These are phyloP conservation scores for Aspergillus homomorphus DNA, from an alignment of 495 filamentous ascomycete species.

Conservation along the genomic window DNA sequence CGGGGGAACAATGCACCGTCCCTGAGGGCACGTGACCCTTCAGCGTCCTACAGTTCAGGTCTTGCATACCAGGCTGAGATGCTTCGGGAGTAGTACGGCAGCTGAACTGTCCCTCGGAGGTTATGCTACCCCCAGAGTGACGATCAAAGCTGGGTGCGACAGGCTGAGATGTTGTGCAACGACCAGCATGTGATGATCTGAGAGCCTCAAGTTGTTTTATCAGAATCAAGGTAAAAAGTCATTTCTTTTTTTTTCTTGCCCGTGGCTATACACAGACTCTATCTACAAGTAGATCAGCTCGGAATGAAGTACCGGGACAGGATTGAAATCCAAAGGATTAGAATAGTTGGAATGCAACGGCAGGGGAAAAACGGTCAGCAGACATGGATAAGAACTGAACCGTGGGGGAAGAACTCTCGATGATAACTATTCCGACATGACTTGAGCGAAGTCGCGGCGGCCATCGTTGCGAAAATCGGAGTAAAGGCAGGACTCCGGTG, in stretches of 20 bases:
- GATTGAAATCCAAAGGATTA: not conserved
- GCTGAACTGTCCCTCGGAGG: not conserved
- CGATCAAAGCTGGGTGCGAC: not conserved
- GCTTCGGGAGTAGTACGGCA: too few species aligned
- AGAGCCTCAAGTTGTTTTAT: not conserved
- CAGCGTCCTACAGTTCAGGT: too few species aligned
- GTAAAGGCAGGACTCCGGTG: not conserved
- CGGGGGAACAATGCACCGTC: too few species aligned
- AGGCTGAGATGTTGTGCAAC: not conserved
- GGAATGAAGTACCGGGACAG: not conserved
- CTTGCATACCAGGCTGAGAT: too few species aligned
- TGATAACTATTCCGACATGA: not conserved
- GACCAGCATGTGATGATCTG: conserved; percentile 2
- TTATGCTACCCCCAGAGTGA: not conserved
- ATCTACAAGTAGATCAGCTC: not conserved
- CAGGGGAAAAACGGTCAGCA: conserved; percentile 6
- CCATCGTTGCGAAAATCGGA: not conserved
- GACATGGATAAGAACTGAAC: conserved; percentile 17
- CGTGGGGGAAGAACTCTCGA: conserved; percentile 1
- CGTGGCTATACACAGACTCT: not conserved
- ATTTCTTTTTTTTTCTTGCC: not conserved
- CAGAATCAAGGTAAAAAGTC: not conserved
- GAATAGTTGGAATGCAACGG: too few species aligned
- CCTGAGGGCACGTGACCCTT: too few species aligned
- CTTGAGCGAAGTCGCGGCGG: too few species aligned